Evolutionary conservation across 768 basidiomycete species (phyloP).

Genomic region (Russula ochroleuca): DNA sequence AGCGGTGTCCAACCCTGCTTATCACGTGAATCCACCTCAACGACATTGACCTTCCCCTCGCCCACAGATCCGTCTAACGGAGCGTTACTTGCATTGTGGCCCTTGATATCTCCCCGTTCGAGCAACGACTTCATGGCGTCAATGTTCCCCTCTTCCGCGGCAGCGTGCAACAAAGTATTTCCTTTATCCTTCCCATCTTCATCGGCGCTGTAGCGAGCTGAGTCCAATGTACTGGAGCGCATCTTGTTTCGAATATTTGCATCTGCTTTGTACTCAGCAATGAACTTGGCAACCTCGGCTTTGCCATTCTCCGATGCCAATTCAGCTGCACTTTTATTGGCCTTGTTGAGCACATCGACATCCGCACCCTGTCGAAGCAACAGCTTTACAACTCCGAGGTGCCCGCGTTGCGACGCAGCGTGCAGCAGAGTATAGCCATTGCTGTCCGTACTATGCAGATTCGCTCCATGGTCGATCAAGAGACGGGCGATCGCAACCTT

Average conservation of each 20-base stretch:
- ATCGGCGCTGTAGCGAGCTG: background rate
- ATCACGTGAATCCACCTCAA: constrained; percentile 2
- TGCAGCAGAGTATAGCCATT: background rate
- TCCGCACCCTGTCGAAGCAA: background rate
- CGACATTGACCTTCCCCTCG: background rate
- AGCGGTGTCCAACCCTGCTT: background rate
- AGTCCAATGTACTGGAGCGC: background rate
- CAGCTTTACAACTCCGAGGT: background rate
- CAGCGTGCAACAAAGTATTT: background rate
- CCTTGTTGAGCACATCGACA: background rate
- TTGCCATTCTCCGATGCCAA: background rate
- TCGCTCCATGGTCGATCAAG: background rate
- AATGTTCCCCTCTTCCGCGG: background rate
- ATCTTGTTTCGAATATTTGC: background rate
- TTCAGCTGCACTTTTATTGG: background rate
- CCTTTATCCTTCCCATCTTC: background rate
- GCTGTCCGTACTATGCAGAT: background rate
- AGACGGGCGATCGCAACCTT: background rate
- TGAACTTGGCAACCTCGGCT: background rate
- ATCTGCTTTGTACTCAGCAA: constrained; percentile 1
- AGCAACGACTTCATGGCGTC: background rate
- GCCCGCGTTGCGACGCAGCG: background rate
- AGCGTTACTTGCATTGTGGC: background rate
- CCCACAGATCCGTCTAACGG: background rate
- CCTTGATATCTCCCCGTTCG: background rate